Evolutionary conservation across 306 rosid genomes (phyloP).

Genomic region (Medicago ruthenica): DNA sequence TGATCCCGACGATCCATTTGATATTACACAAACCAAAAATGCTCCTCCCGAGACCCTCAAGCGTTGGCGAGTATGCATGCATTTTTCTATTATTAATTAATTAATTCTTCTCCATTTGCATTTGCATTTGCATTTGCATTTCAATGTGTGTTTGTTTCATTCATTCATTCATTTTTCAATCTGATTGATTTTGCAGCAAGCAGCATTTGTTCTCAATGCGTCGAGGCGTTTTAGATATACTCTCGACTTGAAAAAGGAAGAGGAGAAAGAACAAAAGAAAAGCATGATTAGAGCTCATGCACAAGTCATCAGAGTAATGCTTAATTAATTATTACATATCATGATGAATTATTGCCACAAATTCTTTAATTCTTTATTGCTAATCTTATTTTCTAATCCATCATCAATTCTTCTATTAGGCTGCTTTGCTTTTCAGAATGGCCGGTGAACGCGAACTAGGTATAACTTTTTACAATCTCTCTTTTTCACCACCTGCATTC

Average conservation of each 20-base stretch:
- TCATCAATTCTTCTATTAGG: conserved; percentile 61
- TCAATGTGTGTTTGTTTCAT: background rate
- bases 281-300: conserved; percentile 92
- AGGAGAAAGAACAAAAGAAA: conserved; percentile 68
- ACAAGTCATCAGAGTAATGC: conserved; percentile 88
- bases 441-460: conserved; percentile 91
- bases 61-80: conserved; percentile 72
- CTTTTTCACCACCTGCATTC: background rate
- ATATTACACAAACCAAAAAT: conserved; percentile 75
- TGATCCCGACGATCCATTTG: conserved; percentile 69
- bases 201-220: conserved; percentile 87
- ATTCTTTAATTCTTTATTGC: conserved; percentile 1
- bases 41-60: conserved; percentile 70
- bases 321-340: conserved; percentile 3
- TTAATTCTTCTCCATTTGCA: no score
- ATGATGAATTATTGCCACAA: background rate
- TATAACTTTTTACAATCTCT: conserved; percentile 18
- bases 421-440: conserved; percentile 87
- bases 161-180: background rate
- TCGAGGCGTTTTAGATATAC: conserved; percentile 92
- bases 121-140: background rate
- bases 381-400: conserved; percentile 43
- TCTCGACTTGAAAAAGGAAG: conserved; percentile 79
- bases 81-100: no score
- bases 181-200: conserved; percentile 66